Base-by-base conservation (phyloP, 1,284 basidiomycete species). In the Malassezia arunalokei region DNA sequence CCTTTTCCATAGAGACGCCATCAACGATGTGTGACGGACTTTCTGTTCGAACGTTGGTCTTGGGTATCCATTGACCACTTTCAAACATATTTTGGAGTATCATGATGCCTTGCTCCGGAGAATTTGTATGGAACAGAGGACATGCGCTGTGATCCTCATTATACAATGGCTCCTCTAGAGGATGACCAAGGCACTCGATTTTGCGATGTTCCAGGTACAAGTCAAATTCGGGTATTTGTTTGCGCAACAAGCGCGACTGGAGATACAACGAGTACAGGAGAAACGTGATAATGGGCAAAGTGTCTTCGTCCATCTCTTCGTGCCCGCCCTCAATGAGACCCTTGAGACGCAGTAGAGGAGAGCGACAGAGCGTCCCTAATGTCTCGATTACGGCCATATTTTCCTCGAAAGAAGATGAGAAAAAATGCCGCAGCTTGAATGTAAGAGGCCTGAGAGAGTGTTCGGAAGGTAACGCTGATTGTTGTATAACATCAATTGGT, bases 181-280 rank as follows among this genome's bases (percentile, higher is more conserved):
- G 39, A 15, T 9, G 11, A n/a, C 30, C 43, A 1, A 48, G 28
- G 1, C 15, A 35, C 29, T 50, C 24, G n/a, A 47, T 41, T 15
- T 31, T 40, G 6, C 50, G 44, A 8, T 47, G 50, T 3, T 15
- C 39, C 3, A 52, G 9, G 28, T 47, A 52, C 30, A 52, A 52
- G 15, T 20, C 28, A 38, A 52, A 42, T 7, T 52, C 50, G 6
- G 50, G 39, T 6, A 47, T 30, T 1, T 24, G 20, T 12, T 41
- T 17, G 6, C n/a, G 7, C 9, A 24, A 42, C 5, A 3, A 7
- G 6, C 27, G 28, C 7, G 29, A 33, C 12, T 52, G 50, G 15
- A 14, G 29, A 8, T 7, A 9, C 5, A 52, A 43, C n/a, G 8
- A 15, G 20, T 24, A 40, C 31, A 52, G 30, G 0, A 35, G 14